A percentile compares a stretch with the other conserved stretches of the same genome.
These are phyloP conservation scores for Prunus dulcis DNA, from an alignment of 306 rosid genomes.

Conservation along the genomic window DNA sequence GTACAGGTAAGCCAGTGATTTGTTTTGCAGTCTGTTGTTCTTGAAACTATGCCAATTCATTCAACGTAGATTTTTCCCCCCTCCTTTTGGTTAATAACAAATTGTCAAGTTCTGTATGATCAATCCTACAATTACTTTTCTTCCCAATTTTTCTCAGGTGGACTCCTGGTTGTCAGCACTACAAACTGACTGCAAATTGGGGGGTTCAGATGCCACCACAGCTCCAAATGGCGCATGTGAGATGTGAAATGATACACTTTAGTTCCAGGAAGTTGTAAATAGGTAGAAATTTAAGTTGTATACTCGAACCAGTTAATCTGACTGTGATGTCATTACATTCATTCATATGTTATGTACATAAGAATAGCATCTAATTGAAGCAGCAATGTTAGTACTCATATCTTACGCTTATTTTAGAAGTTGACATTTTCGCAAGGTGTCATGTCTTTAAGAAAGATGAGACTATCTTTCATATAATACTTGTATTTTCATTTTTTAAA, in stretches of 20 bases:
- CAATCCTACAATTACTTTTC: background rate
- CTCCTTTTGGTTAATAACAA: background rate
- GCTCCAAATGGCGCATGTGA: constrained; percentile 21
- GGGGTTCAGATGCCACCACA: constrained; percentile 28
- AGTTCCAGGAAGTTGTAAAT: constrained; percentile 24
- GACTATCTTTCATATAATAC: too few species aligned
- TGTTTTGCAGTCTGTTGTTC: background rate
- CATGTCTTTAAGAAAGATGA: too few species aligned
- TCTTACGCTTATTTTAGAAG: background rate
- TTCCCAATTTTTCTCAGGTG: constrained; percentile 47
- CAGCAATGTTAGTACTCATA: background rate
- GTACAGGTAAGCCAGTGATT: constrained; percentile 48
- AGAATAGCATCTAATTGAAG: constrained; percentile 1
- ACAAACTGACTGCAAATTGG: constrained; percentile 49
- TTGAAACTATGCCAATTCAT: background rate
- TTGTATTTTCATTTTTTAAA: background rate
- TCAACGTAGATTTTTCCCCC: background rate
- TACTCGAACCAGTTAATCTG: constrained; percentile 12
- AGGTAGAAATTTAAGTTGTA: constrained; percentile 20
- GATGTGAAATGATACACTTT: constrained; percentile 22
- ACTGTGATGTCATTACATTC: background rate
- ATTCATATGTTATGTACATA: constrained; percentile 10
- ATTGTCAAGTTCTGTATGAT: background rate
- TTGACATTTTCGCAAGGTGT: background rate
- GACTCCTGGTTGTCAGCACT: constrained; percentile 71